phyloP scores from a whole-genome alignment of 2,329 filamentous ascomycete genomes.

The Simplicillium aogashimaense region DNA sequence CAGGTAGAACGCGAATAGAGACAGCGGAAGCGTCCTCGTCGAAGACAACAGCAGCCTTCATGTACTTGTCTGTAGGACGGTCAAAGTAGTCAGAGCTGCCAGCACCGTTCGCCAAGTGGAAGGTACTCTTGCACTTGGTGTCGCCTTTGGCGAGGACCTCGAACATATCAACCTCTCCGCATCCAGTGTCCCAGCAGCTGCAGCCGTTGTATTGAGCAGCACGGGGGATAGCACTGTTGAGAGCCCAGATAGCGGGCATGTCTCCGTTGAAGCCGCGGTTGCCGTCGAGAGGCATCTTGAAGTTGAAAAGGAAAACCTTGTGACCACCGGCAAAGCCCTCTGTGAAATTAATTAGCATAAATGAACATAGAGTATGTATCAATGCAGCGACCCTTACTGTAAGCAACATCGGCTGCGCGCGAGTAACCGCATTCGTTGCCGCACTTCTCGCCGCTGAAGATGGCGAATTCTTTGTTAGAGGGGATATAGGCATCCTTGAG shows the following conservation, averaged over 20 bases:
- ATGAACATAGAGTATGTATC: background rate
- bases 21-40: conserved; percentile 38
- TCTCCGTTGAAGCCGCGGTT: conserved; percentile 44
- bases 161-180: conserved; percentile 68
- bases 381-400: conserved; percentile 22
- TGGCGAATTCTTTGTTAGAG: conserved; percentile 34
- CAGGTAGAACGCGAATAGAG: conserved; percentile 43
- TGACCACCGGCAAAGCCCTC: conserved; percentile 61
- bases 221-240: conserved; percentile 64
- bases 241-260: conserved; percentile 67
- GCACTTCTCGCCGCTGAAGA: conserved; percentile 34
- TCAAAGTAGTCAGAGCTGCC: conserved; percentile 64
- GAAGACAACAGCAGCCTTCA: conserved; percentile 58
- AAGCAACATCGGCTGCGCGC: conserved; percentile 32
- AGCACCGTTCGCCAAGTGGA: conserved; percentile 53
- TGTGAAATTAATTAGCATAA: conserved; percentile 17
- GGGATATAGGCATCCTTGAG: conserved; percentile 27
- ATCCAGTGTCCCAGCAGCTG: conserved; percentile 60
- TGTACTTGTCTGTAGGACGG: conserved; percentile 46
- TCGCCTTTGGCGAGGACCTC: conserved; percentile 60
- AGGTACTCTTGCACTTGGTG: conserved; percentile 57
- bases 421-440: conserved; percentile 29
- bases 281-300: conserved; percentile 58
- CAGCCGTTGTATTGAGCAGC: conserved; percentile 61
- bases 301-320: conserved; percentile 66